Base-by-base conservation (phyloP, 148 eudicot genomes). In the Bassia scoparia region DNA sequence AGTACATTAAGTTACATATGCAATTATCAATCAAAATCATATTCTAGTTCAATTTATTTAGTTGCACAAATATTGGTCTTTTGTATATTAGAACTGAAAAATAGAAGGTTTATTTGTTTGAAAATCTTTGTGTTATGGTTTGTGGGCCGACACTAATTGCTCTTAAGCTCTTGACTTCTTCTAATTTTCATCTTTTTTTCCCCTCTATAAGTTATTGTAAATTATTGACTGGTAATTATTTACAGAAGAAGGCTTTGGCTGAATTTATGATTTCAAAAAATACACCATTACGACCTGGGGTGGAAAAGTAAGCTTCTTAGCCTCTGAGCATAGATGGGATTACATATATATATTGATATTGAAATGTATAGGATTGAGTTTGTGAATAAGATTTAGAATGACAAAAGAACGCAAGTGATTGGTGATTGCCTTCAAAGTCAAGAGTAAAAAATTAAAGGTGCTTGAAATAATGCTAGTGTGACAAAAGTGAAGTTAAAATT, bases 221-320 rank as follows among this genome's bases (percentile, higher is more conserved):
- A n/a, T n/a, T n/a, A n/a, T n/a, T 70, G 34, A 71, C 43, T 4
- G 50, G 53, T 29, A 29, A 41, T 48, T 7, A 35, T 58, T 44
- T 67, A 78, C 92, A 95, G 98, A 86, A 86, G 83, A 86, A 81
- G 69, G 98, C 96, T 30, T 61, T 95, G 90, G 98, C 86, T 77
- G 96, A 95, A 72, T 76, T 87, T 84, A 80, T 95, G 79, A 62
- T 79, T 74, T 89, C 98, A 77, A 79, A 87, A 60, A 76, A 79
- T 52, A 80, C 84, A 79, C 84, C 96, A 35, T 83, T 95, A 74
- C 90, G 98, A 79, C 93, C 96, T 68, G 98, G 98, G 67, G 90
- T 88, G 65, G 89, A 88, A 82, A 89, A 86, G 97, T 95, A 86
- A 87, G 98, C 81, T 60, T 75, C 54, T 46, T 20, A 46, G 52